A percentile compares a stretch with the other conserved stretches of the same genome.
phyloP scores from a whole-genome alignment of 352 stramenopile genomes.

The Halophytophthora batemanensis region DNA sequence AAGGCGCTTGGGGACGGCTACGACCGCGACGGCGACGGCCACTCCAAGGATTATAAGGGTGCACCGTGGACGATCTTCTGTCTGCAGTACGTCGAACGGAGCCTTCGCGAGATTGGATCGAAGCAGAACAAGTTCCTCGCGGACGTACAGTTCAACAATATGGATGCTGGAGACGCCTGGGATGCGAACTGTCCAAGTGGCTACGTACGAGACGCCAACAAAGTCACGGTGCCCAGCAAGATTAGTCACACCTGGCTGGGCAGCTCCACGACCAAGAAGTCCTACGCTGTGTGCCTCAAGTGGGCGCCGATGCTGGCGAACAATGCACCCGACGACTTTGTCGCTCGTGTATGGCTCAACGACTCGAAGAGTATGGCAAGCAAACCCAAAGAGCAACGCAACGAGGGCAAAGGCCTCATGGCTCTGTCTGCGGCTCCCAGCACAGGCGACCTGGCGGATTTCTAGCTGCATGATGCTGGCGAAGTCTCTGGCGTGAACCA shows the following conservation, averaged over 20 bases:
- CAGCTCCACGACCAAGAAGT: slow-evolving; percentile 20
- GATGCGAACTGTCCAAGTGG: slow-evolving; percentile 19
- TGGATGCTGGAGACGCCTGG: slow-evolving; percentile 28
- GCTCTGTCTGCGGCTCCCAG: slow-evolving; percentile 3
- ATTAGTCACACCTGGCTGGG: slow-evolving; percentile 32
- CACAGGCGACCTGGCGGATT: slow-evolving; percentile 6
- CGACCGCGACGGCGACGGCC: slow-evolving; percentile 37
- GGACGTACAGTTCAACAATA: slow-evolving; percentile 33
- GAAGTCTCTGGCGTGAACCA: too few relatives aligned
- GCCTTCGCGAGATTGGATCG: slow-evolving; percentile 28
- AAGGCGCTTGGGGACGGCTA: slow-evolving; percentile 20
- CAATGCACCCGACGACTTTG: slow-evolving; percentile 18
- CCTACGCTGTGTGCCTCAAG: slow-evolving; percentile 36
- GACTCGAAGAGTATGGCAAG: slow-evolving; percentile 31
- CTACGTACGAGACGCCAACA: slow-evolving; percentile 27
- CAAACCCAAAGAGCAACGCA: slow-evolving; percentile 23
- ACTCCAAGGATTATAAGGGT: slow-evolving; percentile 42
- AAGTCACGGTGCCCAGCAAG: slow-evolving; percentile 33
- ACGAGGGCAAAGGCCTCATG: slow-evolving; percentile 3
- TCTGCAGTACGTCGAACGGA: slow-evolving; percentile 24
- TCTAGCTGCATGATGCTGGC: too few relatives aligned
- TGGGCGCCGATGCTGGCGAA: slow-evolving; percentile 21
- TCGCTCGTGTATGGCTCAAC: slow-evolving; percentile 42
- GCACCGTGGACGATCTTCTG: slow-evolving; percentile 50
- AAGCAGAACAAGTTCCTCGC: slow-evolving; percentile 15